These are phyloP conservation scores for Apostasia ramifera DNA, from an alignment of 106 monocot genomes.

Conservation along the genomic window DNA sequence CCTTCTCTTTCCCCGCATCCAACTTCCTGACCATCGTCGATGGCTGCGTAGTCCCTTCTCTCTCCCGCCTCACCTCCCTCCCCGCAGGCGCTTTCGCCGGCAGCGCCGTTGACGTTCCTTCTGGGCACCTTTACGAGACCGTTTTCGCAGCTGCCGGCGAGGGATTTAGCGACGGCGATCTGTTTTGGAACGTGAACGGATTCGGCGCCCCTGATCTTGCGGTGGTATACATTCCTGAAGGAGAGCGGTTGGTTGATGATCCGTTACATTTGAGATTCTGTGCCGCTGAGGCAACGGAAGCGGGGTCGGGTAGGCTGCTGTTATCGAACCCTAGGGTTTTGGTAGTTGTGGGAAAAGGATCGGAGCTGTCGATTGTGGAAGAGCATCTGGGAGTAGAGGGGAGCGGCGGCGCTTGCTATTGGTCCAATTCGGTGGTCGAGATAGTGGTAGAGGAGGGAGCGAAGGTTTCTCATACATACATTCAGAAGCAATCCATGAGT, in stretches of 20 bases:
- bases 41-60: constrained; percentile 37
- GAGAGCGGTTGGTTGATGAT: constrained; percentile 35
- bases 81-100: constrained; percentile 50
- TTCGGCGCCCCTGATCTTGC: constrained; percentile 66
- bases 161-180: constrained; percentile 34
- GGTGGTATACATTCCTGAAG: constrained; percentile 54
- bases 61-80: constrained; percentile 42
- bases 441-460: constrained; percentile 58
- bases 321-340: constrained; percentile 87
- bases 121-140: constrained; percentile 21
- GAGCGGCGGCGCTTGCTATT: constrained; percentile 48
- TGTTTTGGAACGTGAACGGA: constrained; percentile 78
- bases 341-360: constrained; percentile 72
- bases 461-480: constrained; percentile 66
- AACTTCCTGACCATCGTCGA: constrained; percentile 43
- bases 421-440: constrained; percentile 89
- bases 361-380: constrained; percentile 75
- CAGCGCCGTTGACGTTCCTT: constrained; percentile 23
- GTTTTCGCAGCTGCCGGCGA: constrained; percentile 17
- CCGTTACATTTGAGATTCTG: constrained; percentile 55
- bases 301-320: constrained; percentile 25
- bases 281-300: constrained; percentile 19
- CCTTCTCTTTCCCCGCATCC: constrained; percentile 16
- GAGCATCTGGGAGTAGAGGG: constrained; percentile 57
- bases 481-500: constrained; percentile 57